Conservation (phyloP, 2,329 filamentous ascomycete species). For the Neocucurbitaria cava region DNA sequence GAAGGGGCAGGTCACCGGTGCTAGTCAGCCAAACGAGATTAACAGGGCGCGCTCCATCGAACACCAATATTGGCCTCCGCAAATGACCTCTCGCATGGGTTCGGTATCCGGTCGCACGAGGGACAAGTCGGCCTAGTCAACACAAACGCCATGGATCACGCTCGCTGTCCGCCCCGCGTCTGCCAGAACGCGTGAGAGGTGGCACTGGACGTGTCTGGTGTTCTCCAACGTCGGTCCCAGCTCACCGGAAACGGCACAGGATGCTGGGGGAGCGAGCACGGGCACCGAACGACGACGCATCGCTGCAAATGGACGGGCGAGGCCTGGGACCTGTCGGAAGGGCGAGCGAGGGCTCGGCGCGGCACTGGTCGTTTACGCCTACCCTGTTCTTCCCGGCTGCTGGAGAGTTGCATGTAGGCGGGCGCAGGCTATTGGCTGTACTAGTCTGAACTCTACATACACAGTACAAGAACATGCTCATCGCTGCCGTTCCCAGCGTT, state of each 20-base stretch:
- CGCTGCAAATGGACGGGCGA: background rate
- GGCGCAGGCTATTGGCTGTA: slow-evolving; percentile 13
- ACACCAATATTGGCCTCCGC: slow-evolving; percentile 19
- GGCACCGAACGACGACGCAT: slow-evolving; percentile 1
- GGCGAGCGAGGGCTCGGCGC: background rate
- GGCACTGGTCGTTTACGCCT: slow-evolving; percentile 4
- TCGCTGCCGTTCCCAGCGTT: slow-evolving; percentile 3
- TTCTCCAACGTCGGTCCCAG: background rate
- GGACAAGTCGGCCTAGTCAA: background rate
- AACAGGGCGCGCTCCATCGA: slow-evolving; percentile 27
- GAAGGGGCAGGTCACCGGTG: slow-evolving; percentile 12
- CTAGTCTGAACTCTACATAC: slow-evolving; percentile 5
- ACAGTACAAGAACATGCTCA: background rate
- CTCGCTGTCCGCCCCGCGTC: background rate
- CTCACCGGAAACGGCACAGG: slow-evolving; percentile 1
- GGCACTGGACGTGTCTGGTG: background rate
- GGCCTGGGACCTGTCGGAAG: background rate
- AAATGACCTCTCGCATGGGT: slow-evolving; percentile 1
- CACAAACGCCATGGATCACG: background rate
- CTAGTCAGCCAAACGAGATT: slow-evolving; percentile 30
- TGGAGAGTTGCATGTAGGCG: background rate
- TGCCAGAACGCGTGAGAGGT: background rate
- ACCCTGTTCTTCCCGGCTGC: background rate
- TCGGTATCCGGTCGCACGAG: slow-evolving; percentile 1
- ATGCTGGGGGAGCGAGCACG: background rate